Percentiles rank a stretch among this genome's conserved stretches.
phyloP scores from a whole-genome alignment of 306 rosid genomes.

The Biancaea sappan region DNA sequence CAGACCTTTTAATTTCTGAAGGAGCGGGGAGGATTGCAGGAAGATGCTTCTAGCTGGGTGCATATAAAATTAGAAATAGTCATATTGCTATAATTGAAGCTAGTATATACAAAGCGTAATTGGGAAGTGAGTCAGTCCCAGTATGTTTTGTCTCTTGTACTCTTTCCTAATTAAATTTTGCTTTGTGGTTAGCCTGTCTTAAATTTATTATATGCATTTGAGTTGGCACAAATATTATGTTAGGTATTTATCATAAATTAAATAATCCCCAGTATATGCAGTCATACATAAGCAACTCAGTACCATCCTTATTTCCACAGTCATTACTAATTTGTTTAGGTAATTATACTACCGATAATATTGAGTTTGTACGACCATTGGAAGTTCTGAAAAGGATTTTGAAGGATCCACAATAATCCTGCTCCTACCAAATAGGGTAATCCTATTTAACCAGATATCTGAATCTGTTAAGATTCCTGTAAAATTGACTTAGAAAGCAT shows the following conservation, averaged over 20 bases:
- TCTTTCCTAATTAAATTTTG: neutral
- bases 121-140: neutral
- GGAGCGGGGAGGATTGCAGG: neutral
- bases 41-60: neutral
- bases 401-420: neutral
- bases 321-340: neutral
- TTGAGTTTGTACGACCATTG: neutral
- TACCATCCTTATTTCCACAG: neutral
- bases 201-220: neutral
- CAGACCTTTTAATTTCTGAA: neutral
- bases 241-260: neutral
- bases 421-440: neutral
- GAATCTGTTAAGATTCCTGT: neutral
- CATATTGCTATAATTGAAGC: neutral
- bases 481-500: neutral
- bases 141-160: neutral
- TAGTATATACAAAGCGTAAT: neutral
- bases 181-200: neutral
- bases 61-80: neutral
- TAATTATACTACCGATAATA: neutral
- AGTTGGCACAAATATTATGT: neutral
- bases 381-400: neutral
- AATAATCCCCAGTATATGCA: neutral
- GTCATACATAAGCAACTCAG: neutral
- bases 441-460: neutral